These are phyloP conservation scores for Ganoderma multipileum DNA, from an alignment of 1,284 basidiomycete species.

Conservation along the genomic window DNA sequence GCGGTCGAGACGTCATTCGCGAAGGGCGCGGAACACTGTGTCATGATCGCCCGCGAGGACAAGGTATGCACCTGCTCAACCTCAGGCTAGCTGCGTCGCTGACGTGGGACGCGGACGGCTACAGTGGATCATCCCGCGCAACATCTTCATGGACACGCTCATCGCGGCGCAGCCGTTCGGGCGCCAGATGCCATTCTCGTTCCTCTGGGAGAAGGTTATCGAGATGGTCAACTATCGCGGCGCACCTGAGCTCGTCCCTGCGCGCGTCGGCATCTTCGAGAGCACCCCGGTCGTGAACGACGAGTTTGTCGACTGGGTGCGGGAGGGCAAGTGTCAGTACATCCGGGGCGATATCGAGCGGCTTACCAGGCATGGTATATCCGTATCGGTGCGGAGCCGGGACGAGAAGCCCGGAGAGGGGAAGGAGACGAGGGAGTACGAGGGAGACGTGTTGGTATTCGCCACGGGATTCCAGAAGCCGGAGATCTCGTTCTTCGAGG, in stretches of 20 bases:
- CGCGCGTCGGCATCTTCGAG: conserved; percentile 51
- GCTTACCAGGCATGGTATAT: conserved; percentile 53
- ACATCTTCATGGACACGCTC: conserved; percentile 59
- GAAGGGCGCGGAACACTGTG: conserved; percentile 51
- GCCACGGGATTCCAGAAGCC: conserved; percentile 70
- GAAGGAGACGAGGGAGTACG: conserved; percentile 42
- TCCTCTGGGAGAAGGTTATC: conserved; percentile 60
- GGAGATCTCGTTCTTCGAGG: conserved; percentile 58
- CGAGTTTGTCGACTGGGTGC: conserved; percentile 58
- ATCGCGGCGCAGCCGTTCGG: conserved; percentile 67
- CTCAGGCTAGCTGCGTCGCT: not conserved
- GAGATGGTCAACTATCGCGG: conserved; percentile 60
- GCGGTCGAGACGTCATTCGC: conserved; percentile 61
- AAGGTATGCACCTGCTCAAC: conserved; percentile 33
- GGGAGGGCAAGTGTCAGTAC: conserved; percentile 56
- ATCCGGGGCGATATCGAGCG: conserved; percentile 60
- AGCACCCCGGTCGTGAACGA: conserved; percentile 67
- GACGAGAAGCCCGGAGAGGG: conserved; percentile 39
- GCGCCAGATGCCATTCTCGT: conserved; percentile 58
- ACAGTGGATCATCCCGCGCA: conserved; percentile 64
- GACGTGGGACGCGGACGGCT: not conserved
- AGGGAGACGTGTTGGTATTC: conserved; percentile 64
- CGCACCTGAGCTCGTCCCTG: conserved; percentile 54
- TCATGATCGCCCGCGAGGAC: conserved; percentile 53
- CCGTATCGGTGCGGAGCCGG: conserved; percentile 41